These are phyloP conservation scores for Xylariaceae sp. DNA, from an alignment of 2,329 filamentous ascomycete species.

Conservation along the genomic window DNA sequence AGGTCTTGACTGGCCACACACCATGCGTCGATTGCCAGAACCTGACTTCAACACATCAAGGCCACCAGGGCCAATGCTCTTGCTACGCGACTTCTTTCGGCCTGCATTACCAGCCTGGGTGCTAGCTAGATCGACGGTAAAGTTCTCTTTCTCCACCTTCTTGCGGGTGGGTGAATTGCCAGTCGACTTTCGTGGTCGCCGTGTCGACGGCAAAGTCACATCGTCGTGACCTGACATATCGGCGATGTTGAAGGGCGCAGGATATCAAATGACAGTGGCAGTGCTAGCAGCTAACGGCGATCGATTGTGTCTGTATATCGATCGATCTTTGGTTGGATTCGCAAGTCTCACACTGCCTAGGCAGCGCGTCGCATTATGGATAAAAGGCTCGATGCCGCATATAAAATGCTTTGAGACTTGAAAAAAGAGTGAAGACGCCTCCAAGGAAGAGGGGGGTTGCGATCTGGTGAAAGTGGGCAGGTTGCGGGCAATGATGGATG, in stretches of 20 bases:
- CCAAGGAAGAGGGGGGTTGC: neutral
- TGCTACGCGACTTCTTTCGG: constrained; percentile 76
- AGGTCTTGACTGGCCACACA: constrained; percentile 37
- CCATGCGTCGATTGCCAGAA: constrained; percentile 73
- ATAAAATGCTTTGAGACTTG: neutral
- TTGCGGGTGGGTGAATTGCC: constrained; percentile 52
- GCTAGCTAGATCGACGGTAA: constrained; percentile 59
- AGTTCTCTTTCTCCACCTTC: constrained; percentile 70
- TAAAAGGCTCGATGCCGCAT: constrained; percentile 1
- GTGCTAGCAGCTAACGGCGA: neutral
- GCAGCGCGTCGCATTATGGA: constrained; percentile 15
- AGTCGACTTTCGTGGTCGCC: constrained; percentile 66
- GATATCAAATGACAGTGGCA: neutral
- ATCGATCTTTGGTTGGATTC: constrained; percentile 1
- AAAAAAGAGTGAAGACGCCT: neutral
- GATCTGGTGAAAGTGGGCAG: neutral
- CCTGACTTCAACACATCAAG: constrained; percentile 73
- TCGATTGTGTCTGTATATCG: neutral
- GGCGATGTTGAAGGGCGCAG: constrained; percentile 5
- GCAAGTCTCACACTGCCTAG: constrained; percentile 5
- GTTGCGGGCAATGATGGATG: constrained; percentile 1
- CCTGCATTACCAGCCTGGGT: constrained; percentile 42
- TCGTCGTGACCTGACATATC: constrained; percentile 40
- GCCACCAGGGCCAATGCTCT: constrained; percentile 91
- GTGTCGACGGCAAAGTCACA: constrained; percentile 49